phyloP scores from a whole-genome alignment of 2,329 filamentous ascomycete genomes.

The Fusarium concolor region DNA sequence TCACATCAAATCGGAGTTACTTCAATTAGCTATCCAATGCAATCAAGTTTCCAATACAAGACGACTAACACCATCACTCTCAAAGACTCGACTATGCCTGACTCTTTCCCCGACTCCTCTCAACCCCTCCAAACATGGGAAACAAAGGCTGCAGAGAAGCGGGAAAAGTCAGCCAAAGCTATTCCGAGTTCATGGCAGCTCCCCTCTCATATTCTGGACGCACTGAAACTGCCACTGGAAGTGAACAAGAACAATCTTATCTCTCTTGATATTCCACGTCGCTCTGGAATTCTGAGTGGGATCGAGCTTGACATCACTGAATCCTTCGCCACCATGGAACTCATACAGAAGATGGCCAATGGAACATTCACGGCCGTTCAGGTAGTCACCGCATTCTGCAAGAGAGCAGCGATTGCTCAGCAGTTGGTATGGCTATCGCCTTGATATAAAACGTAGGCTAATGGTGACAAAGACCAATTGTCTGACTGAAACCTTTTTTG shows the following conservation, averaged over 20 bases:
- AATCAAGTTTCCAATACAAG: too few relatives aligned
- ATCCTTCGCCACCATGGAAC: slow-evolving; percentile 51
- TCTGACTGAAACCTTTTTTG: slow-evolving; percentile 56
- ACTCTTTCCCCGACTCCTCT: too few relatives aligned
- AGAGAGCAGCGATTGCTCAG: slow-evolving; percentile 46
- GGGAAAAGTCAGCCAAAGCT: not conserved
- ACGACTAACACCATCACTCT: too few relatives aligned
- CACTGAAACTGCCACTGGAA: slow-evolving; percentile 12
- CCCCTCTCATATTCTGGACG: not conserved
- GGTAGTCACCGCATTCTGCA: slow-evolving; percentile 51
- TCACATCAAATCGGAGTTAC: too few relatives aligned
- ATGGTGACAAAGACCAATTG: slow-evolving; percentile 45
- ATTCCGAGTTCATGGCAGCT: slow-evolving; percentile 30
- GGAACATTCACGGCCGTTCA: slow-evolving; percentile 50
- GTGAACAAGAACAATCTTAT: slow-evolving; percentile 23
- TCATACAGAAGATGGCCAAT: slow-evolving; percentile 52
- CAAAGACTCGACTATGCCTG: too few relatives aligned
- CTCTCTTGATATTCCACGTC: slow-evolving; percentile 26
- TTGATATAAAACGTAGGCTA: not conserved
- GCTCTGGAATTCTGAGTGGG: slow-evolving; percentile 54
- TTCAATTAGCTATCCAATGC: too few relatives aligned
- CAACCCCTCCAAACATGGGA: not conserved
- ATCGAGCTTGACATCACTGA: slow-evolving; percentile 60
- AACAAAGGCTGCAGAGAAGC: slow-evolving; percentile 4
- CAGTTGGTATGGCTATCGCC: slow-evolving; percentile 43